A percentile compares a stretch with the other conserved stretches of the same genome.
Conservation (phyloP, 192 early-diverging fungal genomes). For the Dimargaris xerosporica region DNA sequence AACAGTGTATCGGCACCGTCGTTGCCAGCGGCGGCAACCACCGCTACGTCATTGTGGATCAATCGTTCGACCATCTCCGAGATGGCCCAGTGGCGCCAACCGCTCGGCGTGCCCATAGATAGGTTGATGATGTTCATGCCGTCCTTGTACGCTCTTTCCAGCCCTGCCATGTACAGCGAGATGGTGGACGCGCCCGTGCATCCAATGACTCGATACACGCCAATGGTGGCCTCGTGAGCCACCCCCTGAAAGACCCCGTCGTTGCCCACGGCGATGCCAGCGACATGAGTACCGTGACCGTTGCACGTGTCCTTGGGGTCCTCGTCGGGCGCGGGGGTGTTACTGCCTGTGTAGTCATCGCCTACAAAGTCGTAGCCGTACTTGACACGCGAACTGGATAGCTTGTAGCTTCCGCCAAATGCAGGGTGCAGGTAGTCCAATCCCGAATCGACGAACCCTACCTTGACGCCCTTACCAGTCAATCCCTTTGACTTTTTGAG, state of each 20-base stretch:
- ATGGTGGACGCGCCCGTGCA: slow-evolving; percentile 53
- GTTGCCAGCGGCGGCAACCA: slow-evolving; percentile 51
- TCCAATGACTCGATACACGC: slow-evolving; percentile 70
- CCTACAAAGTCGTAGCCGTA: slow-evolving; percentile 49
- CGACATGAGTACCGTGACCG: slow-evolving; percentile 50
- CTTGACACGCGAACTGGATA: slow-evolving; percentile 39
- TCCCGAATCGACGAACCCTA: slow-evolving; percentile 31
- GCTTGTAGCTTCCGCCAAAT: slow-evolving; percentile 33
- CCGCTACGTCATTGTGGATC: slow-evolving; percentile 23
- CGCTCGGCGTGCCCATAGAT: slow-evolving; percentile 53
- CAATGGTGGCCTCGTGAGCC: slow-evolving; percentile 64
- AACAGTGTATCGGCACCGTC: slow-evolving; percentile 48
- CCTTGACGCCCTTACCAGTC: slow-evolving; percentile 25
- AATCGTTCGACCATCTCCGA: slow-evolving; percentile 37
- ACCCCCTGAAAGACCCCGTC: slow-evolving; percentile 53
- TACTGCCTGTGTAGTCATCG: slow-evolving; percentile 24
- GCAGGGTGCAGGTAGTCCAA: slow-evolving; percentile 33
- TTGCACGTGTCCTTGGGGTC: slow-evolving; percentile 42
- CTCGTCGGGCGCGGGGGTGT: slow-evolving; percentile 27
- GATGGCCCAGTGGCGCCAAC: slow-evolving; percentile 46
- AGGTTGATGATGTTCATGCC: slow-evolving; percentile 73
- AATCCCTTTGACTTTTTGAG: background rate
- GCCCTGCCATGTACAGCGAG: slow-evolving; percentile 55
- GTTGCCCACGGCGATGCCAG: slow-evolving; percentile 60
- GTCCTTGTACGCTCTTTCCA: slow-evolving; percentile 53